Evolutionary conservation across 2,329 filamentous ascomycete genomes (phyloP), one percentile per base, ranked within the genome.

Genomic region (Rasamsonia emersonii): DNA sequence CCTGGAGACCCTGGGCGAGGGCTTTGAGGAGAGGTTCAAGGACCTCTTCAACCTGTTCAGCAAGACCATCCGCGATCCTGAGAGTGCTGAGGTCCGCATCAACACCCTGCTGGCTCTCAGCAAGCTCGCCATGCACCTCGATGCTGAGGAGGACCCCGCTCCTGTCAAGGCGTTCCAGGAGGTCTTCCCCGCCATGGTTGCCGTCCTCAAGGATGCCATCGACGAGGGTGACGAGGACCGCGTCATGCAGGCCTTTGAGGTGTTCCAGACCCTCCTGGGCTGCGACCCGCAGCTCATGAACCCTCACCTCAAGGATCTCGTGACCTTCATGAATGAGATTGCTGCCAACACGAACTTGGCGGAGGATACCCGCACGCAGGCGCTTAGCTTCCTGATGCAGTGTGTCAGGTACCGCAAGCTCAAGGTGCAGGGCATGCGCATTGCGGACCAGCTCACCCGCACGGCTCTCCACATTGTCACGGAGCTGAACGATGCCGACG

Each of bases 31-130:
- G 51, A 83, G 91, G 61, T 76, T 86, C 48, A 62, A 71, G 37
- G 78, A 84, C 53, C 75, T 96, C 38, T 85, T 96, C 51, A 71
- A 74, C 50, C 71, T 96, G 16, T 94, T 96, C 65, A 70, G 71
- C 60, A 80, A 79, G 58, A 93, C 88, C 28, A 91, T 98, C 51
- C 79, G 82, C 50, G 91, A 96, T 53, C 79, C 84, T 1, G 79
- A 93, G 62, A 95, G 86, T 59, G 75, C 82, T 40, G 86, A 95
- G 57, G 91, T 98, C 36, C 81, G 88, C 49, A 79, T 94, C 65
- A 96, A 95, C 70, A 93, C 91, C 18, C 79, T 95, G 63, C 76
- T 93, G 52, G 86, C 86, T 39, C 74, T 96, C 39, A 86, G 88
- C 50, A 82, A 86, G 52, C 73, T 94, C 50, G 80, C 89, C 33